Percentiles rank a stretch among this genome's conserved stretches.
Evolutionary conservation across 2,329 filamentous ascomycete genomes (phyloP).

Genomic region (Exophiala xenobiotica): DNA sequence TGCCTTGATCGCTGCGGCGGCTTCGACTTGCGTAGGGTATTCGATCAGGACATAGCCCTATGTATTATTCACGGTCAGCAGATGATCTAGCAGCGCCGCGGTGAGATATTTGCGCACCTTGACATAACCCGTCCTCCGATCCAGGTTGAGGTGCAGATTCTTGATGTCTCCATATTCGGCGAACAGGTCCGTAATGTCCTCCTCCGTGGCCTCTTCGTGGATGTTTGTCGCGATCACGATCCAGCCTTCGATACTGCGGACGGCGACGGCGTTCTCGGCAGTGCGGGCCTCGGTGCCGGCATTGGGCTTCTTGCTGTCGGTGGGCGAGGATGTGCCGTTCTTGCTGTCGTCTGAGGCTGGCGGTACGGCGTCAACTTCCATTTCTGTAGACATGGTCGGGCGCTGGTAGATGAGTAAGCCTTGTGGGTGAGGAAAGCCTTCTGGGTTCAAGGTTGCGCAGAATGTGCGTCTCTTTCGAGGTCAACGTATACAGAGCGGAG

Average conservation of each 20-base stretch:
- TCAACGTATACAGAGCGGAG: neutral
- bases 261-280: conserved; percentile 51
- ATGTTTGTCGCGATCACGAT: conserved; percentile 69
- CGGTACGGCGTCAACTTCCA: conserved; percentile 45
- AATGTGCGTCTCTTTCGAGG: no score
- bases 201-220: conserved; percentile 66
- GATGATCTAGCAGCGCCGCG: neutral
- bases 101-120: conserved; percentile 50
- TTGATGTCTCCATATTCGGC: conserved; percentile 67
- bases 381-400: conserved; percentile 43
- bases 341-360: conserved; percentile 25
- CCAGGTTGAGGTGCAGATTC: conserved; percentile 65
- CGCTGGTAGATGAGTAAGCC: conserved; percentile 18
- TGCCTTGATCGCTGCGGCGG: conserved; percentile 61
- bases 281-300: conserved; percentile 44
- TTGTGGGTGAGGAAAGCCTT: neutral
- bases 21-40: conserved; percentile 63
- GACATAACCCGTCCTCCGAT: conserved; percentile 65
- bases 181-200: conserved; percentile 65
- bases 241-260: conserved; percentile 68
- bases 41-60: conserved; percentile 68
- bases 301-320: conserved; percentile 16
- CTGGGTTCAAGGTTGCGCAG: neutral
- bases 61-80: neutral
- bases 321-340: conserved; percentile 22